Percentiles rank a stretch among this genome's conserved stretches.
phyloP scores from a whole-genome alignment of 768 basidiomycete genomes.

The Leucogyrophana mollusca region DNA sequence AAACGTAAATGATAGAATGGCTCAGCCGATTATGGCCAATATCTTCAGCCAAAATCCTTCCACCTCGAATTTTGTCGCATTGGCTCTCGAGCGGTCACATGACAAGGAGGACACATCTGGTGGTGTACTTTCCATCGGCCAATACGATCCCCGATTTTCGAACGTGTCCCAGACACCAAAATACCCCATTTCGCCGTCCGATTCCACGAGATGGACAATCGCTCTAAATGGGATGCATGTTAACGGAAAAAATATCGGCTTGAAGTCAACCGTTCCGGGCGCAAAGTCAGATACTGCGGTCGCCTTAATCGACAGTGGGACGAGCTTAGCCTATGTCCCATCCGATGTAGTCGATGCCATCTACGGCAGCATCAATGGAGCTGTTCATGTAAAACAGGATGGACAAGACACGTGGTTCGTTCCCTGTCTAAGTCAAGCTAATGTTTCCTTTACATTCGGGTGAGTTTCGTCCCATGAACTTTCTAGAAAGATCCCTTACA shows the following conservation, averaged over 20 bases:
- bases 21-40: slow-evolving; percentile 36
- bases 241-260: slow-evolving; percentile 22
- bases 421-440: slow-evolving; percentile 27
- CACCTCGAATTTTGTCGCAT: slow-evolving; percentile 38
- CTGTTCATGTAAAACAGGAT: slow-evolving; percentile 30
- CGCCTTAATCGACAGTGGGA: slow-evolving; percentile 44
- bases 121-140: slow-evolving; percentile 42
- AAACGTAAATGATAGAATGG: slow-evolving; percentile 9
- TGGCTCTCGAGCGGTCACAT: slow-evolving; percentile 40
- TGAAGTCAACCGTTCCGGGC: slow-evolving; percentile 29
- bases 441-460: slow-evolving; percentile 24
- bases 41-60: slow-evolving; percentile 35
- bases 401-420: slow-evolving; percentile 37
- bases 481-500: background rate
- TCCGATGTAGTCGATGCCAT: slow-evolving; percentile 33
- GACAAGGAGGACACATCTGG: slow-evolving; percentile 40
- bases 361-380: slow-evolving; percentile 36
- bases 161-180: slow-evolving; percentile 29
- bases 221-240: slow-evolving; percentile 38
- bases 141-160: slow-evolving; percentile 35
- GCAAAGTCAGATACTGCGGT: slow-evolving; percentile 31
- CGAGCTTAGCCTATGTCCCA: slow-evolving; percentile 37
- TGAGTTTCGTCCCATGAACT: background rate
- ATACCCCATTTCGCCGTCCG: slow-evolving; percentile 32
- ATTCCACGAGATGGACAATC: slow-evolving; percentile 40